Evolutionary conservation across 192 early-diverging fungal species (phyloP), one percentile per base, ranked within the genome.

Genomic region (Coemansia sp.): DNA sequence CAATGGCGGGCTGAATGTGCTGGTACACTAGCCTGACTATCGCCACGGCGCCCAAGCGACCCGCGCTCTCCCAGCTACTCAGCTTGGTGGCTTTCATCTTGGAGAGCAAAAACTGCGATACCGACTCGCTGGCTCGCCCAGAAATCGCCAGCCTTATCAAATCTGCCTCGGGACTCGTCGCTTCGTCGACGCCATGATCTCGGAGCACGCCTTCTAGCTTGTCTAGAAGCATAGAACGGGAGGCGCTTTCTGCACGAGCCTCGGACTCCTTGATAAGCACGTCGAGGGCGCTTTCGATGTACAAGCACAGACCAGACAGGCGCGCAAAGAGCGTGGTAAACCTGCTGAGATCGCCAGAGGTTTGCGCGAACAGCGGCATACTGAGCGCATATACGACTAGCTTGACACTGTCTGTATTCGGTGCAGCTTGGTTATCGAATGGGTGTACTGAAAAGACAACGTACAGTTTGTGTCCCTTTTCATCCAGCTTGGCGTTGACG

Each of bases 51-150:
- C 77, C 77, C 41, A 67, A 60, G 11, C 77, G 59, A 8, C 72
- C 71, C 4, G 77, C 68, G 14, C 64, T 70, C 12, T 80, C 77
- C 77, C 77, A 80, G 51, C 25, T 74, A 15, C n/a, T 61, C 54
- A 80, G 58, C 27, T 64, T 70, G 15, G 47, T 11, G 2, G 72
- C 17, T 35, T 80, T 80, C 22, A 80, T 41, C 49, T 74, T 74
- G 11, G 68, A 65, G 20, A 80, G 72, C 54, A 80, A 32, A 39
- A 80, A 80, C 64, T 80, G 77, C 22, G 77, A 74, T n/a, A 73
- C 67, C 2, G 77, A 40, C 15, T 80, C 77, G 47, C 72, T 80
- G 19, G 77, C 68, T 6, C 72, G 39, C 2, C 77, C 77, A 19
- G 77, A 65, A 11, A 74, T 64, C 40, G 68, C 77, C 15, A 74